Percentiles rank a stretch among this genome's conserved stretches.
Evolutionary conservation across 2,329 filamentous ascomycete species (phyloP).

Genomic region (Huntiella abstrusa): DNA sequence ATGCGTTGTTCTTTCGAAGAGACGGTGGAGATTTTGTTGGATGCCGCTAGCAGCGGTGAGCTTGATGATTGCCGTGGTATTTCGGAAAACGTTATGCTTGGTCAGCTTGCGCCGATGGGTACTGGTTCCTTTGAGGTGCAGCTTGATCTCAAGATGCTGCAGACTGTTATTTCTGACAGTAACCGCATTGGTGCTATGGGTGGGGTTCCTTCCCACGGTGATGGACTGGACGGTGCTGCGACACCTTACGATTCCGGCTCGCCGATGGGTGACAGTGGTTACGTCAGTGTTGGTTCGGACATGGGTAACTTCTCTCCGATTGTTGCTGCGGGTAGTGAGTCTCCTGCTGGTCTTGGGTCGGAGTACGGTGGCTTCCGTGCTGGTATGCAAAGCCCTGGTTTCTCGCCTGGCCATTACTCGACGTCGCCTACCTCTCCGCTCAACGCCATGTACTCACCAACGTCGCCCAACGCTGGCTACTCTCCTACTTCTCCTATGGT

Average conservation of each 20-base stretch:
- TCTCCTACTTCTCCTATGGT: conserved; percentile 59
- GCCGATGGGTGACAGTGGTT: conserved; percentile 55
- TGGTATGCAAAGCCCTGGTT: conserved; percentile 43
- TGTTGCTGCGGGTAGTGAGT: conserved; percentile 53
- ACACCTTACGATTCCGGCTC: conserved; percentile 88
- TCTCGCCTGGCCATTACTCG: conserved; percentile 56
- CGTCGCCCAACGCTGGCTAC: conserved; percentile 55
- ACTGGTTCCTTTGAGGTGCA: conserved; percentile 91
- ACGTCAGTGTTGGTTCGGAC: conserved; percentile 40
- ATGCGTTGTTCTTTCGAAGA: conserved; percentile 99
- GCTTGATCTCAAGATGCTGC: conserved; percentile 86
- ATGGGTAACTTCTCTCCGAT: conserved; percentile 59
- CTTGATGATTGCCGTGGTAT: conserved; percentile 96
- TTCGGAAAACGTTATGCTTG: conserved; percentile 96
- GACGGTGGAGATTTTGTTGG: conserved; percentile 92
- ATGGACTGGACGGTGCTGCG: conserved; percentile 61
- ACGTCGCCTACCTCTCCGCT: conserved; percentile 45
- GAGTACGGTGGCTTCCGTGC: conserved; percentile 35
- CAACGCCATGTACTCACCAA: conserved; percentile 48
- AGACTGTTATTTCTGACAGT: conserved; percentile 86
- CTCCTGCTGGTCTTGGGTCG: conserved; percentile 44
- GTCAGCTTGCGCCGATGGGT: conserved; percentile 90
- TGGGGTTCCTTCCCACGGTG: conserved; percentile 57
- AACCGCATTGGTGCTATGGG: conserved; percentile 67
- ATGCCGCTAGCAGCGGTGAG: conserved; percentile 86